Conservation (phyloP, 2,329 filamentous ascomycete species). For the Colletotrichum sp. region DNA sequence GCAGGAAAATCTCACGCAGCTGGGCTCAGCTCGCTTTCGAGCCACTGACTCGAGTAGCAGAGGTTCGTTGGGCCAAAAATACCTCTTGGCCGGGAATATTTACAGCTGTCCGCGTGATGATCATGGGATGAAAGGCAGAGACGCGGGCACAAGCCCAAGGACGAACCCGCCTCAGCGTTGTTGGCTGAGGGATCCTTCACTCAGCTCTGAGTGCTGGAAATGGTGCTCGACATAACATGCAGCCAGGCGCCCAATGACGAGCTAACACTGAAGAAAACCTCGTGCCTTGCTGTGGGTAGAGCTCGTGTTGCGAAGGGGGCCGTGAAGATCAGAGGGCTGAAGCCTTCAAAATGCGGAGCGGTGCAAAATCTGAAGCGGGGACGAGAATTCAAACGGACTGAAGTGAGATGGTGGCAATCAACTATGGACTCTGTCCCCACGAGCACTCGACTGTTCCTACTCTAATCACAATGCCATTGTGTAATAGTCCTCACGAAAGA, state of each 20-base stretch:
- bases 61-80: neutral
- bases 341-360: neutral
- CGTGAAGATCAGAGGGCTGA: neutral
- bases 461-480: accelerated
- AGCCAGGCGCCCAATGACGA: neutral
- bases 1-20: neutral
- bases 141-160: neutral
- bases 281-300: neutral
- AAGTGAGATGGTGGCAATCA: neutral
- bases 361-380: neutral
- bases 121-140: neutral
- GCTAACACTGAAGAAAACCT: neutral
- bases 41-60: neutral
- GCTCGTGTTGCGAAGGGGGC: neutral
- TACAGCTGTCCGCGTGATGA: neutral
- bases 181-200: neutral
- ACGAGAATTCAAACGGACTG: neutral
- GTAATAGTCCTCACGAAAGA: neutral
- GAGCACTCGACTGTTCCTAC: neutral
- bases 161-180: neutral
- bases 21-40: neutral
- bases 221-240: neutral
- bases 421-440: neutral
- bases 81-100: neutral
- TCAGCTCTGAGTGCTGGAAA: neutral